Conservation (phyloP, 176 grass and related monocot species). For the Cenchrus fungigraminus region DNA sequence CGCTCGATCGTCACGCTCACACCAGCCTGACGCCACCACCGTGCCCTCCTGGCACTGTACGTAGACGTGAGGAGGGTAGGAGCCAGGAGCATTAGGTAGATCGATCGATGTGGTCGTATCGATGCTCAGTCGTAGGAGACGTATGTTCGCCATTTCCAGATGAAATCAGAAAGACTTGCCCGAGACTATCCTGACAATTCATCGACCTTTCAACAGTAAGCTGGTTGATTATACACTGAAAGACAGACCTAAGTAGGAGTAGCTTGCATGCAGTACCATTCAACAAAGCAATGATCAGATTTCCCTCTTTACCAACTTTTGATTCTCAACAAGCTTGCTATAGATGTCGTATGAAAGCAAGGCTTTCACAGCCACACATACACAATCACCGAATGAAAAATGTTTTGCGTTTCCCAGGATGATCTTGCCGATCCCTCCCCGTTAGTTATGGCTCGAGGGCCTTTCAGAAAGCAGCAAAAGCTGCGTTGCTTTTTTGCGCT, state of each 20-base stretch:
- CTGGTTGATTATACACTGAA: neutral
- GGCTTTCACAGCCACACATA: neutral
- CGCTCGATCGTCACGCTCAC: slow-evolving; percentile 33
- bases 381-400: neutral
- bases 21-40: slow-evolving; percentile 27
- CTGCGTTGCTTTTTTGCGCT: slow-evolving; percentile 7
- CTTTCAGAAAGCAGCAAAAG: slow-evolving; percentile 50
- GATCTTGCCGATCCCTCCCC: neutral
- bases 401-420: slow-evolving; percentile 35
- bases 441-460: neutral
- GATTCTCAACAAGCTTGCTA: neutral
- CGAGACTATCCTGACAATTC: neutral
- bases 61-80: neutral
- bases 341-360: slow-evolving; percentile 1
- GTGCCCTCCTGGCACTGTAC: neutral
- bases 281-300: neutral
- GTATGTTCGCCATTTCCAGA: neutral
- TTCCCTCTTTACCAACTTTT: neutral
- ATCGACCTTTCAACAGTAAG: neutral
- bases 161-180: too few relatives aligned
- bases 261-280: neutral
- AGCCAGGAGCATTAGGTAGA: neutral
- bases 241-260: neutral
- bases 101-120: neutral
- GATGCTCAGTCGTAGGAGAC: neutral